These are phyloP conservation scores for Austroboletus rostrupii DNA, from an alignment of 1,284 basidiomycete genomes.

Conservation along the genomic window DNA sequence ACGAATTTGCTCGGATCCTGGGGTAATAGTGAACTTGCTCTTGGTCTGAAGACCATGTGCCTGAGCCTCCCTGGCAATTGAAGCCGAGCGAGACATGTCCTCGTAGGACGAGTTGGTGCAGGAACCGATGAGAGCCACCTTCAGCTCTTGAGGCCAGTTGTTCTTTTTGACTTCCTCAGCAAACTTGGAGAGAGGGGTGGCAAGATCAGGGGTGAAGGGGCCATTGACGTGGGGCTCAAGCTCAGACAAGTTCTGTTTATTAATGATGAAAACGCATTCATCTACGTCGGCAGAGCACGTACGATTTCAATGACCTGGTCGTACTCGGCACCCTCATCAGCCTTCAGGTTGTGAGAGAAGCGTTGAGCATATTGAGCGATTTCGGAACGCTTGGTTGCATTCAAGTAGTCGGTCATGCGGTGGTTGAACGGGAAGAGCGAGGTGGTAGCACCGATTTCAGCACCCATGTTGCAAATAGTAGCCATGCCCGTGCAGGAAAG, in stretches of 20 bases:
- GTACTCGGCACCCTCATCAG: constrained; percentile 90
- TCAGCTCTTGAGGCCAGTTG: constrained; percentile 95
- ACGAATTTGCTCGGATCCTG: constrained; percentile 97
- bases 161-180: constrained; percentile 91
- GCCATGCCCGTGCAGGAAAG: constrained; percentile 99
- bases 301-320: constrained; percentile 93
- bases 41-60: constrained; percentile 86
- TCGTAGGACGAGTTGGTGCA: constrained; percentile 99
- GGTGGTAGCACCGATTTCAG: constrained; percentile 98
- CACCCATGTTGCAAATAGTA: constrained; percentile 99
- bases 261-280: constrained; percentile 1
- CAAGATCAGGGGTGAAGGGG: constrained; percentile 95
- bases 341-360: constrained; percentile 90
- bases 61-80: constrained; percentile 87
- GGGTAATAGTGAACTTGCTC: constrained; percentile 96
- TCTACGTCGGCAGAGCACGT: constrained; percentile 28
- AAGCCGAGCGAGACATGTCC: constrained; percentile 97
- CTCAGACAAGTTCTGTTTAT: constrained; percentile 78
- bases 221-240: constrained; percentile 99
- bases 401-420: constrained; percentile 91
- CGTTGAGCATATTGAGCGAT: constrained; percentile 89
- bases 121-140: constrained; percentile 96
- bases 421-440: constrained; percentile 98
- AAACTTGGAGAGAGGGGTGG: constrained; percentile 96
- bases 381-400: constrained; percentile 86